Percentiles rank a stretch among this genome's conserved stretches.
These are phyloP conservation scores for Pseudozyma flocculosa DNA, from an alignment of 1,284 basidiomycete genomes.

Conservation along the genomic window DNA sequence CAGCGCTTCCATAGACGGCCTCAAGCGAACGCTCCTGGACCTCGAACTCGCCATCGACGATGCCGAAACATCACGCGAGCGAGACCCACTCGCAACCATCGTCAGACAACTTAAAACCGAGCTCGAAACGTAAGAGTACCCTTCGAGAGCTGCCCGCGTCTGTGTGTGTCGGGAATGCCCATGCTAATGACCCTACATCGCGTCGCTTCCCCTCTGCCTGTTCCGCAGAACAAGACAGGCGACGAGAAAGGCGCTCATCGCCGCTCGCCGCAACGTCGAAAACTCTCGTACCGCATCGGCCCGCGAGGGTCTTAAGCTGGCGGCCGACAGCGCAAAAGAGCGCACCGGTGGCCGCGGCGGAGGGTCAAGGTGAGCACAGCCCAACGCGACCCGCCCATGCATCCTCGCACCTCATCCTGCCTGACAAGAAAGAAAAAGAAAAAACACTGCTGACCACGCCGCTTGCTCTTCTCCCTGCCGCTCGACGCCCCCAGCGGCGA, in stretches of 20 bases:
- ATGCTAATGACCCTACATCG: no score
- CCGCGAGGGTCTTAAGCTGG: constrained; percentile 18
- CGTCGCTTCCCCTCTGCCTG: no score
- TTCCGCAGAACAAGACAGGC: constrained; percentile 17
- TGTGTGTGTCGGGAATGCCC: no score
- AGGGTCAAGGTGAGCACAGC: constrained; percentile 8
- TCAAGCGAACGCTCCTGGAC: constrained; percentile 30
- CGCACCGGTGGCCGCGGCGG: constrained; percentile 20
- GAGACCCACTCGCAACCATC: constrained; percentile 11
- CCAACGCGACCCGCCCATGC: no score
- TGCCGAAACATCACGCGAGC: constrained; percentile 22
- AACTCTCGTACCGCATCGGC: constrained; percentile 17
- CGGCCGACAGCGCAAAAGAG: constrained; percentile 33
- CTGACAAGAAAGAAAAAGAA: no score
- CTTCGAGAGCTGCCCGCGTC: no score
- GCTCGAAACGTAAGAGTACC: constrained; percentile 13
- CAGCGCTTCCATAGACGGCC: constrained; percentile 29
- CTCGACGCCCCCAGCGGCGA: constrained; percentile 14
- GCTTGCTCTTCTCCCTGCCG: no score
- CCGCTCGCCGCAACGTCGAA: constrained; percentile 19
- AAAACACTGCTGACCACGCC: no score
- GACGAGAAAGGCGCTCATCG: constrained; percentile 16
- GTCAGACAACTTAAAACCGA: constrained; percentile 6
- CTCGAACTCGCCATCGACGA: constrained; percentile 41
- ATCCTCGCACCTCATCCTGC: no score